phyloP scores from a whole-genome alignment of 345 rosid genomes.

The Ceriops tagal region DNA sequence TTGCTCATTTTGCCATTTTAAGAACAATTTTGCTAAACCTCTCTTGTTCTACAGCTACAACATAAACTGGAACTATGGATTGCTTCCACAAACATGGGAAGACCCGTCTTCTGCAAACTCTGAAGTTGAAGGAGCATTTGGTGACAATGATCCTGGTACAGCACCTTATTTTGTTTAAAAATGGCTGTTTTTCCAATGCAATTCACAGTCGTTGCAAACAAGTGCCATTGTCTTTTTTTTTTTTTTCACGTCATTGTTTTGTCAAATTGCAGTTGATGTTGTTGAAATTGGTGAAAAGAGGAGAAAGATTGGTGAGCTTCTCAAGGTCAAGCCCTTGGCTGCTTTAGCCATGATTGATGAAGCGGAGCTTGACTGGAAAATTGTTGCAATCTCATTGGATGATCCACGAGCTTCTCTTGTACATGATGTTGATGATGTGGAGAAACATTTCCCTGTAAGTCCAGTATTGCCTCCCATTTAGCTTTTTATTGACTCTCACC shows the following conservation, averaged over 20 bases:
- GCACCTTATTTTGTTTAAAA: constrained; percentile 1
- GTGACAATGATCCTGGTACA: constrained; percentile 92
- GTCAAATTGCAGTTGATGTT: constrained; percentile 63
- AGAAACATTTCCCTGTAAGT: constrained; percentile 89
- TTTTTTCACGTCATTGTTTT: neutral
- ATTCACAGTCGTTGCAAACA: neutral
- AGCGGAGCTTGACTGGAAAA: constrained; percentile 98
- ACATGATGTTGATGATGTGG: constrained; percentile 81
- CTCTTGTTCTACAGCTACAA: constrained; percentile 52
- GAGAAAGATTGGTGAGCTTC: constrained; percentile 67
- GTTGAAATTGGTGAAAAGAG: constrained; percentile 84
- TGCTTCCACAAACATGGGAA: constrained; percentile 99
- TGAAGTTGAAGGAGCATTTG: constrained; percentile 91
- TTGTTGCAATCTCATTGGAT: constrained; percentile 87
- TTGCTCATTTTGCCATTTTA: neutral
- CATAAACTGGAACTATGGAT: constrained; percentile 95
- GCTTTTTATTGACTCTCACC: too few species aligned
- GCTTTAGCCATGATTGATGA: constrained; percentile 97
- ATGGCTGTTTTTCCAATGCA: neutral
- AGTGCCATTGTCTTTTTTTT: neutral
- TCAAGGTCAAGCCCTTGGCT: constrained; percentile 81
- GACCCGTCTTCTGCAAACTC: constrained; percentile 81
- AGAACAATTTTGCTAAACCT: neutral
- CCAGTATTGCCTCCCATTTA: neutral
- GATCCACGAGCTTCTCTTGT: constrained; percentile 94